These are phyloP conservation scores for Pestalotiopsis fici DNA, from an alignment of 2,329 filamentous ascomycete genomes.

Conservation along the genomic window DNA sequence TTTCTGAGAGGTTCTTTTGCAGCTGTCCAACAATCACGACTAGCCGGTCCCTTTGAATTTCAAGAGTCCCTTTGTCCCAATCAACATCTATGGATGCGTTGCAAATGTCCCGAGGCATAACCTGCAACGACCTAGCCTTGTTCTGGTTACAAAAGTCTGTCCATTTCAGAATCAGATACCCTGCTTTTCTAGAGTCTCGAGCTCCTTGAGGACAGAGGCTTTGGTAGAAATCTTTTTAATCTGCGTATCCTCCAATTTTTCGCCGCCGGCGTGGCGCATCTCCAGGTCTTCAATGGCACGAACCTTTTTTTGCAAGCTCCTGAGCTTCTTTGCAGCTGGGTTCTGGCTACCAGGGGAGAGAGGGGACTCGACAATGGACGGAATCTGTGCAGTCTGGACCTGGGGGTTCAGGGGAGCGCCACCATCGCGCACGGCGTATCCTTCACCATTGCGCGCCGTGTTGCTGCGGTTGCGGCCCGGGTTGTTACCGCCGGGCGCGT, in stretches of 20 bases:
- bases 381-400: constrained; percentile 28
- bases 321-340: constrained; percentile 91
- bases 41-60: not conserved
- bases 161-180: constrained; percentile 10
- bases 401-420: constrained; percentile 25
- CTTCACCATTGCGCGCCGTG: constrained; percentile 42
- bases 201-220: constrained; percentile 78
- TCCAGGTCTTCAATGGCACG: constrained; percentile 97
- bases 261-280: constrained; percentile 90
- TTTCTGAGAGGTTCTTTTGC: not conserved
- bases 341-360: constrained; percentile 50
- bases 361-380: constrained; percentile 48
- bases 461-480: constrained; percentile 53
- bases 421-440: constrained; percentile 26
- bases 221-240: constrained; percentile 98
- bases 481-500: constrained; percentile 41
- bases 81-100: not conserved
- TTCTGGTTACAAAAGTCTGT: not conserved
- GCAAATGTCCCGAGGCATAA: not conserved
- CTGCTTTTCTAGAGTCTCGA: constrained; percentile 60
- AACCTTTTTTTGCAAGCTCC: constrained; percentile 94
- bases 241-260: constrained; percentile 98
- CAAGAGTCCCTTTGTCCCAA: not conserved
- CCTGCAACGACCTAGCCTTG: not conserved
- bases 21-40: not conserved